A percentile compares a stretch with the other conserved stretches of the same genome.
These are phyloP conservation scores for Puccinia hordei DNA, from an alignment of 1,284 basidiomycete species.

Conservation along the genomic window DNA sequence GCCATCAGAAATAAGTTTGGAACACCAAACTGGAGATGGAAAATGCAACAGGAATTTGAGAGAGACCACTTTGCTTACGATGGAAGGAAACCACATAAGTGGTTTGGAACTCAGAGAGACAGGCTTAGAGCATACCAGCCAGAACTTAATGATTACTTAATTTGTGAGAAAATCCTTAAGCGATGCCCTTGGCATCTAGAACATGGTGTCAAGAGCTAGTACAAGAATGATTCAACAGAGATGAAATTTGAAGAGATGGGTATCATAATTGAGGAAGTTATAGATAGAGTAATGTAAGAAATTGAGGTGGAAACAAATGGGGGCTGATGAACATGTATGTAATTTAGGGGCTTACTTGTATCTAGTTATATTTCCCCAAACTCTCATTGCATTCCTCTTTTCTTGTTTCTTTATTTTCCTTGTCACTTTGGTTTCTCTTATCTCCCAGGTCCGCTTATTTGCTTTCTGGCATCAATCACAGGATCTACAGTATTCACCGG, in stretches of 20 bases:
- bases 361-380: no score
- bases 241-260: background rate
- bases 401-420: no score
- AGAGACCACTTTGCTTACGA: background rate
- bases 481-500: no score
- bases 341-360: no score
- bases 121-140: background rate
- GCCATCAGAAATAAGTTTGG: background rate
- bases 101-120: background rate
- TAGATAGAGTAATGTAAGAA: background rate
- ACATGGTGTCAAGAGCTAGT: background rate
- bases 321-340: no score
- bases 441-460: no score
- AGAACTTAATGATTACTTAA: background rate
- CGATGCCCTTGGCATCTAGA: background rate
- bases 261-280: background rate
- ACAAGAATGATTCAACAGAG: background rate
- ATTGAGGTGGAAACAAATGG: no score
- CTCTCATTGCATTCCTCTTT: no score
- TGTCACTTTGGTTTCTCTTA: no score
- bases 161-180: background rate
- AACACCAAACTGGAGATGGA: background rate
- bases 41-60: background rate
- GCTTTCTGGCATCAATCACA: no score
- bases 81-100: background rate